phyloP scores from a whole-genome alignment of 768 basidiomycete species.

The Krasilnikovozyma curviuscula region DNA sequence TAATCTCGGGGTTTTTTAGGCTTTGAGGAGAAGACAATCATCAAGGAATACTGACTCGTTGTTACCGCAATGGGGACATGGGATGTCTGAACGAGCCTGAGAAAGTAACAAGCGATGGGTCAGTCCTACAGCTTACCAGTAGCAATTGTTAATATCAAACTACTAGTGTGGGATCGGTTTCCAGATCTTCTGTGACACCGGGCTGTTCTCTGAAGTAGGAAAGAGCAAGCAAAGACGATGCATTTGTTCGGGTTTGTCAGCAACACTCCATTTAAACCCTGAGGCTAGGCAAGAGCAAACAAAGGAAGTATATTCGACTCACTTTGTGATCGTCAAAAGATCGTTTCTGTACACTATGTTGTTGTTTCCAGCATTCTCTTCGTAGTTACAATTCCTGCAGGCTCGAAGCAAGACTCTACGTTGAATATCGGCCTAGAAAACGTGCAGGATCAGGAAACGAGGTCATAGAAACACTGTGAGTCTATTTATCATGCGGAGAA shows the following conservation, averaged over 20 bases:
- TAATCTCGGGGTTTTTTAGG: background rate
- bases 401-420: conserved; percentile 9
- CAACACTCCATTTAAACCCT: too few species aligned
- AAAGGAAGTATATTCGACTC: background rate
- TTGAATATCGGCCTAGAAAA: conserved; percentile 7
- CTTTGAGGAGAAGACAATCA: background rate
- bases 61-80: conserved; percentile 6
- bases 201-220: conserved; percentile 6
- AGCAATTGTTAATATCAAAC: background rate
- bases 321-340: conserved; percentile 13
- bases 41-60: background rate
- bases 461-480: background rate
- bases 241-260: too few species aligned
- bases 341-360: conserved; percentile 11
- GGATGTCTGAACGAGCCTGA: conserved; percentile 3
- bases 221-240: background rate
- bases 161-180: conserved; percentile 11
- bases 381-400: conserved; percentile 11
- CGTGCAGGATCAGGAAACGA: background rate
- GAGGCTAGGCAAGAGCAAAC: background rate
- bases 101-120: too few species aligned
- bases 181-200: conserved; percentile 10
- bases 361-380: conserved; percentile 8
- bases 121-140: background rate
- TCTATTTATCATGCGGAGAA: background rate